These are phyloP conservation scores for Ceratorhiza oryzae-sativae DNA, from an alignment of 1,284 basidiomycete species.

Conservation along the genomic window DNA sequence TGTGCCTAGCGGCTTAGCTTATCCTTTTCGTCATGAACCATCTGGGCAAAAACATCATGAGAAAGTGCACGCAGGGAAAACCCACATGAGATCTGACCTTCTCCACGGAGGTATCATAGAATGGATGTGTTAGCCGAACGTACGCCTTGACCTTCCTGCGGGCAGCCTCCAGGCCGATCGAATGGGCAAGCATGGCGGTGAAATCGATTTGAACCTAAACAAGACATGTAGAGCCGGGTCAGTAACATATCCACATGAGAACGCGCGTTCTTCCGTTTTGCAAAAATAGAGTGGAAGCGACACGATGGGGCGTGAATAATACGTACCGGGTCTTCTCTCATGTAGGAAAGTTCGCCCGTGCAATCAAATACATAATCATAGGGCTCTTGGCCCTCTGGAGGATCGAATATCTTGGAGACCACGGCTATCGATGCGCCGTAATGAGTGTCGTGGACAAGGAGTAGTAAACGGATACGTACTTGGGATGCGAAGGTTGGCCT, in stretches of 20 bases:
- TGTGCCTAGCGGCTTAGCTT: constrained; percentile 73
- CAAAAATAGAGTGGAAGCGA: constrained; percentile 19
- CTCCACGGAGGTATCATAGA: constrained; percentile 73
- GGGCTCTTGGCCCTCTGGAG: constrained; percentile 66
- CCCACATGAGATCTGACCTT: constrained; percentile 51
- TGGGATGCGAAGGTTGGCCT: constrained; percentile 78
- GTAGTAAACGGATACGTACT: constrained; percentile 54
- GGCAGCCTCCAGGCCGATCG: constrained; percentile 72
- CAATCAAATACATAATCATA: constrained; percentile 82
- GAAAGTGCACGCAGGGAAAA: constrained; percentile 48
- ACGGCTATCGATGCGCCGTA: constrained; percentile 56
- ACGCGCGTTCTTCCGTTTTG: neutral
- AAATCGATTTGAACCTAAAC: constrained; percentile 68
- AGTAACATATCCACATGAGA: constrained; percentile 14
- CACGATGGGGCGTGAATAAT: constrained; percentile 36
- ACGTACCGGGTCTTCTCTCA: constrained; percentile 76
- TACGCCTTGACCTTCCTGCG: constrained; percentile 75
- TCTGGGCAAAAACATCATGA: constrained; percentile 39
- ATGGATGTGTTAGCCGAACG: constrained; percentile 80
- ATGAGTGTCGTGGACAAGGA: neutral
- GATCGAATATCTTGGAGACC: constrained; percentile 71
- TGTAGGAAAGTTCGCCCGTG: constrained; percentile 79
- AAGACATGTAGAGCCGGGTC: constrained; percentile 29
- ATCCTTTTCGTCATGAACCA: constrained; percentile 72
- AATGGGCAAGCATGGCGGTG: constrained; percentile 74